phyloP scores from a whole-genome alignment of 768 basidiomycete species.

The Amanita rimosa region DNA sequence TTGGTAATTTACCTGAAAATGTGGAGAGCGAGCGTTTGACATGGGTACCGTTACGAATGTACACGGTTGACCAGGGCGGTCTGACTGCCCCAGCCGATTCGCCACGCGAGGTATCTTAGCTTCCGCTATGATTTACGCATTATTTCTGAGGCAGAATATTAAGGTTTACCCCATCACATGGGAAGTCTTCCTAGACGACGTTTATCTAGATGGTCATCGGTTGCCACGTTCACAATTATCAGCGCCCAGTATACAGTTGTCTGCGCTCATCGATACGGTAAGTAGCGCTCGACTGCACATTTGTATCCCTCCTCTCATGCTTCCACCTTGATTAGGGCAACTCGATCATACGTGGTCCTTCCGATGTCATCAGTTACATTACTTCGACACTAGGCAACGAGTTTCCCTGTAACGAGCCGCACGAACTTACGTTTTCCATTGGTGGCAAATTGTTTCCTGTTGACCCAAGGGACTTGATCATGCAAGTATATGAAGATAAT shows the following conservation, averaged over 20 bases:
- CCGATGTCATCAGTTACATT: slow-evolving; percentile 50
- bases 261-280: slow-evolving; percentile 67
- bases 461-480: slow-evolving; percentile 63
- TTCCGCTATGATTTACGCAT: not conserved
- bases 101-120: slow-evolving; percentile 41
- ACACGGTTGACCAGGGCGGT: slow-evolving; percentile 40
- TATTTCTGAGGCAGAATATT: slow-evolving; percentile 9
- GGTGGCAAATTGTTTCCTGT: slow-evolving; percentile 60
- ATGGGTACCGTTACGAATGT: slow-evolving; percentile 54
- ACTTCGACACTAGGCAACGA: slow-evolving; percentile 22
- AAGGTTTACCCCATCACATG: slow-evolving; percentile 55
- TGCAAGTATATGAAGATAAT: slow-evolving; percentile 25
- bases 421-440: slow-evolving; percentile 57
- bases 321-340: slow-evolving; percentile 39
- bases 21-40: slow-evolving; percentile 39
- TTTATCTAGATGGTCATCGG: slow-evolving; percentile 55
- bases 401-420: slow-evolving; percentile 50
- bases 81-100: slow-evolving; percentile 42
- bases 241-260: slow-evolving; percentile 36
- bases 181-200: slow-evolving; percentile 63
- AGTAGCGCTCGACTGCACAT: slow-evolving; percentile 9
- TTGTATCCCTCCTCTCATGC: not conserved
- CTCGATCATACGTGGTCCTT: slow-evolving; percentile 65
- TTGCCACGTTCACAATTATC: slow-evolving; percentile 47
- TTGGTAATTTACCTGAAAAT: slow-evolving; percentile 51